Conservation (phyloP, 2,329 filamentous ascomycete species). For the Harringtonia aguacate region DNA sequence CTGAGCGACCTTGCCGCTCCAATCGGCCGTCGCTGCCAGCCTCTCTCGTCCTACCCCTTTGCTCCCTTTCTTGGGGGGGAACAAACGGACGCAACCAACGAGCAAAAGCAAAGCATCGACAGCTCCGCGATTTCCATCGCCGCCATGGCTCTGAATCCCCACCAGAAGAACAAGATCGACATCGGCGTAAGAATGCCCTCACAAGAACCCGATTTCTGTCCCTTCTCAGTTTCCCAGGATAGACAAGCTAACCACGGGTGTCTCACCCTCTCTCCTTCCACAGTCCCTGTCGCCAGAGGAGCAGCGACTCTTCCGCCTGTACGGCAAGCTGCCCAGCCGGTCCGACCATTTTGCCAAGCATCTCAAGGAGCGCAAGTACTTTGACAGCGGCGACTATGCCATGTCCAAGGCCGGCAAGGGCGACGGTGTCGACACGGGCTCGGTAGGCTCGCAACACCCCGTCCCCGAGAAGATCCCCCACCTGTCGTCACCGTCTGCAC, state of each 20-base stretch:
- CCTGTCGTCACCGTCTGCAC: slow-evolving; percentile 55
- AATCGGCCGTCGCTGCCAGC: too few species aligned
- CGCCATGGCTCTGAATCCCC: slow-evolving; percentile 60
- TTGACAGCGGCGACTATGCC: slow-evolving; percentile 92
- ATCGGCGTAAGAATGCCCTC: slow-evolving; percentile 86
- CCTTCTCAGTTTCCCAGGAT: too few species aligned
- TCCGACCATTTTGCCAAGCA: slow-evolving; percentile 97
- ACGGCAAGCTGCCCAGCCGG: slow-evolving; percentile 94
- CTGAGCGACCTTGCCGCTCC: too few species aligned
- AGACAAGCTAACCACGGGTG: too few species aligned
- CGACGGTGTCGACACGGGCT: slow-evolving; percentile 84
- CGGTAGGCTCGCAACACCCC: slow-evolving; percentile 89
- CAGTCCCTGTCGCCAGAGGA: slow-evolving; percentile 90
- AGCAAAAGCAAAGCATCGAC: neutral
- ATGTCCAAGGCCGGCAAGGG: slow-evolving; percentile 96
- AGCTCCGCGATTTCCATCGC: neutral
- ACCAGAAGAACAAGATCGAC: slow-evolving; percentile 98
- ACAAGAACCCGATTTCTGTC: too few species aligned
- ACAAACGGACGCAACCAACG: neutral
- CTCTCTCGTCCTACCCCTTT: neutral
- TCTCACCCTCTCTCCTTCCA: neutral
- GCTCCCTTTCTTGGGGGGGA: neutral
- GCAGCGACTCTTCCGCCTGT: slow-evolving; percentile 91
- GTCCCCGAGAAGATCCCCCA: slow-evolving; percentile 93
- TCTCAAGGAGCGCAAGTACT: slow-evolving; percentile 98